phyloP scores from a whole-genome alignment of 2,329 filamentous ascomycete species.

The Karstenula rhodostoma region DNA sequence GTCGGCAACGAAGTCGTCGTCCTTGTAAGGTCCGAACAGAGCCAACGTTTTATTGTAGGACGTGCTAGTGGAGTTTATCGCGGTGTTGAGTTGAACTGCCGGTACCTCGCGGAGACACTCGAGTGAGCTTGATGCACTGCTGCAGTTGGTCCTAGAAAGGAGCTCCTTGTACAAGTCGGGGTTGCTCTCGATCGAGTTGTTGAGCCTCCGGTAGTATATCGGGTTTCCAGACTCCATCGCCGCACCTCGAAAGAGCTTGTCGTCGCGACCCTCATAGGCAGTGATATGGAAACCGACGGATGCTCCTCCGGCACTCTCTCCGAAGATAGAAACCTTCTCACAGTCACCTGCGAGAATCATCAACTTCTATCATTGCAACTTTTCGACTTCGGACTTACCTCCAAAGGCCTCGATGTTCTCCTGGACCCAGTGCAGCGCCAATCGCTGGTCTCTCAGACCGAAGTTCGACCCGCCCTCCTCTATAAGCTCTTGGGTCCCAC shows the following conservation, averaged over 20 bases:
- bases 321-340: conserved; percentile 55
- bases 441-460: conserved; percentile 57
- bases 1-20: conserved; percentile 64
- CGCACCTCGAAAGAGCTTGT: conserved; percentile 47
- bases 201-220: conserved; percentile 3
- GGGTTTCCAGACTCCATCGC: conserved; percentile 42
- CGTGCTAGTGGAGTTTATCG: conserved; percentile 56
- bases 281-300: conserved; percentile 54
- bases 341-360: conserved; percentile 45
- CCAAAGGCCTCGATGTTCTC: conserved; percentile 56
- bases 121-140: conserved; percentile 18
- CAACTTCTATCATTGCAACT: conserved; percentile 32
- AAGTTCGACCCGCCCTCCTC: conserved; percentile 57
- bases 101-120: conserved; percentile 68
- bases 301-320: conserved; percentile 55
- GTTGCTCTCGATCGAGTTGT: conserved; percentile 27
- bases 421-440: conserved; percentile 56
- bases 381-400: conserved; percentile 41
- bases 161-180: conserved; percentile 32
- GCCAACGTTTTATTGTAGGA: conserved; percentile 17
- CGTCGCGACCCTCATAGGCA: conserved; percentile 41
- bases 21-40: conserved; percentile 54
- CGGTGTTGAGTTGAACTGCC: conserved; percentile 58
- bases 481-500: conserved; percentile 43
- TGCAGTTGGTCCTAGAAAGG: conserved; percentile 11